A percentile compares a stretch with the other conserved stretches of the same genome.
Evolutionary conservation across 2,329 filamentous ascomycete species (phyloP).

Genomic region (Cyphellophora attinorum): DNA sequence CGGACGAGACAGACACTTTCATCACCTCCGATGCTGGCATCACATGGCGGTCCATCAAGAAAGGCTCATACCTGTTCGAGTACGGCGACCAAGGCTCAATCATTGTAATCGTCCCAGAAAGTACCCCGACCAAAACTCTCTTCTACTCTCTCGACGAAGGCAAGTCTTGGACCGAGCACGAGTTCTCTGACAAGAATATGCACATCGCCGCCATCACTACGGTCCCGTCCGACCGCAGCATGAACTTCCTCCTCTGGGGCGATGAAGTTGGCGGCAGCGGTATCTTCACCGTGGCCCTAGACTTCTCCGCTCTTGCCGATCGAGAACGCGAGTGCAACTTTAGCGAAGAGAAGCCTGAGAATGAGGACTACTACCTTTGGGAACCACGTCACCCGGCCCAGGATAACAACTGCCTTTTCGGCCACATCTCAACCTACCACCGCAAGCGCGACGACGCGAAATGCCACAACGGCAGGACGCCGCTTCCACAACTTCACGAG

Average conservation of each 20-base stretch:
- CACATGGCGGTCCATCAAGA: slow-evolving; percentile 74
- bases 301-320: slow-evolving; percentile 75
- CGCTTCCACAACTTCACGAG: slow-evolving; percentile 48
- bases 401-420: slow-evolving; percentile 77
- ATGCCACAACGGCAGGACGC: slow-evolving; percentile 72
- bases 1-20: slow-evolving; percentile 82
- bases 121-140: slow-evolving; percentile 55
- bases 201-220: slow-evolving; percentile 74
- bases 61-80: slow-evolving; percentile 85
- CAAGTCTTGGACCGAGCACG: slow-evolving; percentile 63
- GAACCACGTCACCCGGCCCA: slow-evolving; percentile 72
- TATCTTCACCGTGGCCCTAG: slow-evolving; percentile 69
- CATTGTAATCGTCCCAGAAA: slow-evolving; percentile 73
- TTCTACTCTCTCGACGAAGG: slow-evolving; percentile 78
- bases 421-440: slow-evolving; percentile 79
- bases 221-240: slow-evolving; percentile 76
- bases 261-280: slow-evolving; percentile 41
- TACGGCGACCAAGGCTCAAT: slow-evolving; percentile 93
- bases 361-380: slow-evolving; percentile 74
- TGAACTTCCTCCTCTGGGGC: slow-evolving; percentile 88
- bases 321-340: slow-evolving; percentile 55
- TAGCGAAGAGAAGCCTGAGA: slow-evolving; percentile 50
- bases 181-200: slow-evolving; percentile 64
- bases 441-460: slow-evolving; percentile 71
- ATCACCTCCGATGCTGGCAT: slow-evolving; percentile 87